These are phyloP conservation scores for Dalbergia oliveri DNA, from an alignment of 306 rosid species.

Conservation along the genomic window DNA sequence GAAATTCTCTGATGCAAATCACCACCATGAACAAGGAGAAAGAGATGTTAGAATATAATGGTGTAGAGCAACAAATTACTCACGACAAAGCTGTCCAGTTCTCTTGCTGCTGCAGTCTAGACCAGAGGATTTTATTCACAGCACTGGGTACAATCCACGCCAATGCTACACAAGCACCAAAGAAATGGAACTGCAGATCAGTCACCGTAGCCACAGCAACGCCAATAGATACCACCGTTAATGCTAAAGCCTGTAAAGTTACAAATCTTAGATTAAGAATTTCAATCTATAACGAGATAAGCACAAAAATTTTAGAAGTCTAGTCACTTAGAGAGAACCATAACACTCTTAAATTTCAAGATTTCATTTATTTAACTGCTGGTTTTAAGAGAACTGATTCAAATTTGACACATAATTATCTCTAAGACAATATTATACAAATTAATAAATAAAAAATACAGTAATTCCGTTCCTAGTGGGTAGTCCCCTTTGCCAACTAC, in stretches of 20 bases:
- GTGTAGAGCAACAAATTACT: slow-evolving; percentile 40
- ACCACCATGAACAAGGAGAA: neutral
- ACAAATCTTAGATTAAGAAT: slow-evolving; percentile 27
- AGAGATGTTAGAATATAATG: neutral
- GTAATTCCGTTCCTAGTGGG: neutral
- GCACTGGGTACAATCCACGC: slow-evolving; percentile 94
- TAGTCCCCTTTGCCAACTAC: slow-evolving; percentile 9
- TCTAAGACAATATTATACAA: slow-evolving; percentile 10
- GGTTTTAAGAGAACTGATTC: slow-evolving; percentile 3
- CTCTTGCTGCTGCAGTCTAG: slow-evolving; percentile 87
- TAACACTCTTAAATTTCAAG: slow-evolving; percentile 8
- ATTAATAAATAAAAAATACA: neutral
- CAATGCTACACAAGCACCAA: slow-evolving; percentile 86
- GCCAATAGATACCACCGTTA: slow-evolving; percentile 74
- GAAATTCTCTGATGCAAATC: slow-evolving; percentile 13
- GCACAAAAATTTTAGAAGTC: neutral
- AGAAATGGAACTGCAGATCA: slow-evolving; percentile 79
- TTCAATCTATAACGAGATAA: slow-evolving; percentile 19
- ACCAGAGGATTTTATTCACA: slow-evolving; percentile 90
- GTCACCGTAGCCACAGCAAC: slow-evolving; percentile 90
- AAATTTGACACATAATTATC: slow-evolving; percentile 1
- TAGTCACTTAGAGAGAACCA: neutral
- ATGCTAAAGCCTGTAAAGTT: slow-evolving; percentile 70
- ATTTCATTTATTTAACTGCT: neutral
- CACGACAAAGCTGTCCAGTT: slow-evolving; percentile 93